A percentile compares a stretch with the other conserved stretches of the same genome.
Evolutionary conservation across 257 asterid genomes (phyloP).

Genomic region (Phtheirospermum japonicum): DNA sequence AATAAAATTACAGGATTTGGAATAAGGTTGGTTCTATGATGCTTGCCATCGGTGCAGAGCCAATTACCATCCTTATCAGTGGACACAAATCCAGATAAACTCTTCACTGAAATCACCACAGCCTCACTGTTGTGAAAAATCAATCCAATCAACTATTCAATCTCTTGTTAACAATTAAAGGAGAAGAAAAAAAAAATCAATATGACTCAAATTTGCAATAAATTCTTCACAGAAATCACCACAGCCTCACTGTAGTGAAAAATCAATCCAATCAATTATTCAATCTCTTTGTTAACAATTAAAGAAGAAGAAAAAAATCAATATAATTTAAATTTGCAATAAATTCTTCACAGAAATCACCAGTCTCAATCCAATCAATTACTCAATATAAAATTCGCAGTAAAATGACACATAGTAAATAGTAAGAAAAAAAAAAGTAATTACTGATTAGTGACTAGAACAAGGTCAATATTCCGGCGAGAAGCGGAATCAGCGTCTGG

Average conservation of each 20-base stretch:
- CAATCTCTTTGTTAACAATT: not conserved
- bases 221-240: constrained; percentile 60
- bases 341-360: too few relatives aligned
- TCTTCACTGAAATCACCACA: constrained; percentile 59
- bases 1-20: constrained; percentile 61
- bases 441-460: constrained; percentile 67
- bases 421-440: too few relatives aligned
- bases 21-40: constrained; percentile 42
- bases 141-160: not conserved
- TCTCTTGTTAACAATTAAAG: not conserved
- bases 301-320: too few relatives aligned
- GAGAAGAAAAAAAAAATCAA: too few relatives aligned
- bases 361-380: too few relatives aligned
- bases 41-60: constrained; percentile 54
- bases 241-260: constrained; percentile 60
- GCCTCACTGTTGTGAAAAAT: constrained; percentile 56
- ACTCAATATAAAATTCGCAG: too few relatives aligned
- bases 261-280: not conserved
- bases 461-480: constrained; percentile 71
- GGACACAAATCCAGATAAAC: constrained; percentile 60
- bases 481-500: constrained; percentile 84
- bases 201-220: constrained; percentile 20
- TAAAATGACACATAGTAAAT: too few relatives aligned
- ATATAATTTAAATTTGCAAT: too few relatives aligned
- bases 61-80: constrained; percentile 67